Percentiles rank a stretch among this genome's conserved stretches.
Evolutionary conservation across 164 flowering plant genomes (phyloP).

Genomic region (grape (Vitis vinifera)): ASM3070453v1 NC_081812.1:13210001-13210500

Average conservation of each 20-base stretch:
- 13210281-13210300: conserved; percentile 47
- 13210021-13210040: conserved; percentile 98
- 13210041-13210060: conserved; percentile 77
- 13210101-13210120: conserved; percentile 74
- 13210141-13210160: conserved; percentile 65
- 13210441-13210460: conserved; percentile 46
- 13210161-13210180: conserved; percentile 69
- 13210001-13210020: conserved; percentile 99
- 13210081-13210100: conserved; percentile 73
- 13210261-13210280: conserved; percentile 70
- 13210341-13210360: conserved; percentile 12
- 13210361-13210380: conserved; percentile 14
- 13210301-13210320: conserved; percentile 58
- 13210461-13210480: conserved; percentile 64
- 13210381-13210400: conserved; percentile 61
- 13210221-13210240: conserved; percentile 67
- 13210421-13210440: conserved; percentile 86
- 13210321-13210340: conserved; percentile 67
- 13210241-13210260: conserved; percentile 90
- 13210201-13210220: conserved; percentile 72
- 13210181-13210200: conserved; percentile 71
- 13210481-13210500: conserved; percentile 91
- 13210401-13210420: conserved; percentile 68
- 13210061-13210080: conserved; percentile 90
- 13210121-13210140: conserved; percentile 28